A percentile compares a stretch with the other conserved stretches of the same genome.
These are phyloP conservation scores for Flagelloscypha sp. DNA, from an alignment of 768 basidiomycete genomes.

Conservation along the genomic window DNA sequence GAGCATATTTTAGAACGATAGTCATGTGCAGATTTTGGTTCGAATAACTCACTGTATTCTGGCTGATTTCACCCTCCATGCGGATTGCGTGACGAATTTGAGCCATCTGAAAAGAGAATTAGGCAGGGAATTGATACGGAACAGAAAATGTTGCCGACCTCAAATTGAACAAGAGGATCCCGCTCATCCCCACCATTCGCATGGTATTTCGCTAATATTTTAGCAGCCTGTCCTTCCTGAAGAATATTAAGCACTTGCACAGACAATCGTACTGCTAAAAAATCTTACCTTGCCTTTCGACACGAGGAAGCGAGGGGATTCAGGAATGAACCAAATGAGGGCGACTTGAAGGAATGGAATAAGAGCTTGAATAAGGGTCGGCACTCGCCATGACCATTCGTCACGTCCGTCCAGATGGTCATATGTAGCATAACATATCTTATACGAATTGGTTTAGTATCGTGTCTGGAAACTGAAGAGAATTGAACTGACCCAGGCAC, in stretches of 20 bases:
- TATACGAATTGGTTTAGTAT: too few relatives aligned
- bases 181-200: conserved; percentile 33
- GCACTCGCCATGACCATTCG: conserved; percentile 35
- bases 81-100: conserved; percentile 65
- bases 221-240: conserved; percentile 34
- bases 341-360: conserved; percentile 31
- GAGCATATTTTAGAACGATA: too few relatives aligned
- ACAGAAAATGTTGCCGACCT: conserved; percentile 38
- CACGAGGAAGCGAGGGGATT: conserved; percentile 40
- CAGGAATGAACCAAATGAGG: conserved; percentile 39
- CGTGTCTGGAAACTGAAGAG: conserved; percentile 8
- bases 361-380: conserved; percentile 32
- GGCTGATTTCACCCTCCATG: conserved; percentile 48
- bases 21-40: too few relatives aligned
- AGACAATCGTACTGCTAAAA: too few relatives aligned
- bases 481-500: conserved; percentile 13
- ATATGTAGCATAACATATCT: conserved; percentile 38
- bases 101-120: conserved; percentile 49
- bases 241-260: too few relatives aligned
- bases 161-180: conserved; percentile 35
- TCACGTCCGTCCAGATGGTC: conserved; percentile 11
- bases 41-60: too few relatives aligned
- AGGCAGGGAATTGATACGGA: too few relatives aligned
- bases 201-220: conserved; percentile 45
- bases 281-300: conserved; percentile 31